A percentile compares a stretch with the other conserved stretches of the same genome.
phyloP scores from a whole-genome alignment of 371 early-diverging fungal species.

The Lichtheimia ramosa region DNA sequence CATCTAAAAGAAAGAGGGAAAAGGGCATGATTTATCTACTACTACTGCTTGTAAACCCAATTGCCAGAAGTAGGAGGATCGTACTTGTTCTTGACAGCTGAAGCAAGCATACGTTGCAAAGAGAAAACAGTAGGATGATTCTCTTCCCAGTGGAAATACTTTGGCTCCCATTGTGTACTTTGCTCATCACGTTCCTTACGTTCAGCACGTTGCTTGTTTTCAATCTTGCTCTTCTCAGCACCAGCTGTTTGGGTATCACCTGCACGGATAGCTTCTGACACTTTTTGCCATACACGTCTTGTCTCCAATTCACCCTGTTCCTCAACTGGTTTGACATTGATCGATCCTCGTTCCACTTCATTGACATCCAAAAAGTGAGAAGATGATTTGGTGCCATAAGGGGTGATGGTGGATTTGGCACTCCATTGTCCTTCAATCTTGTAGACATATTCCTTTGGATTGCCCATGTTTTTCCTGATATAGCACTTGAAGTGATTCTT shows the following conservation, averaged over 20 bases:
- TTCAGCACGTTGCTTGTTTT: constrained; percentile 69
- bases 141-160: constrained; percentile 54
- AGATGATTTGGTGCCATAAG: constrained; percentile 41
- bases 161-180: constrained; percentile 59
- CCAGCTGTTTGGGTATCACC: constrained; percentile 69
- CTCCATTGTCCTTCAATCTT: constrained; percentile 71
- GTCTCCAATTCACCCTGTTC: constrained; percentile 67
- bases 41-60: constrained; percentile 31
- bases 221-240: constrained; percentile 67
- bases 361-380: constrained; percentile 61
- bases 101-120: constrained; percentile 40
- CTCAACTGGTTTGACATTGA: constrained; percentile 42
- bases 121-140: constrained; percentile 43
- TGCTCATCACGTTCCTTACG: constrained; percentile 59
- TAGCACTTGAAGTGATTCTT: constrained; percentile 72
- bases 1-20: too few species aligned
- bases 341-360: constrained; percentile 30
- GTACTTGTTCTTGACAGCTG: constrained; percentile 38
- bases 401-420: constrained; percentile 54
- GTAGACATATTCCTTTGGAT: constrained; percentile 50
- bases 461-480: constrained; percentile 31
- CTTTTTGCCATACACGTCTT: constrained; percentile 70
- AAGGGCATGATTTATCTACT: too few species aligned
- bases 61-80: constrained; percentile 38
- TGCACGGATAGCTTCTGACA: constrained; percentile 65